Conservation (phyloP, 2,329 filamentous ascomycete genomes). For the Colletotrichum camelliae region DNA sequence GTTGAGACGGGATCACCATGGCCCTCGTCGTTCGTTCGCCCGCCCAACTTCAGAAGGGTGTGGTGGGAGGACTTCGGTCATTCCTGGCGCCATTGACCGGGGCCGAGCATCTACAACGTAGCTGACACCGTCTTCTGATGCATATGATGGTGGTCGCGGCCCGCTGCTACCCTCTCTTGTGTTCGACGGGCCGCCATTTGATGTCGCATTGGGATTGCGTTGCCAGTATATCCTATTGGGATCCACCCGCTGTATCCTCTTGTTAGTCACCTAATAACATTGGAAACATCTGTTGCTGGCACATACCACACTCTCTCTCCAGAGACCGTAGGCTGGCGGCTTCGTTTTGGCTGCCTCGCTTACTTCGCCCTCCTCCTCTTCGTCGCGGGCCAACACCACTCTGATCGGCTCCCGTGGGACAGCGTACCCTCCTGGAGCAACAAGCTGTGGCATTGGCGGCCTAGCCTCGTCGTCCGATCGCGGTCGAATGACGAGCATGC, state of each 20-base stretch:
- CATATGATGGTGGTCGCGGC: constrained; percentile 74
- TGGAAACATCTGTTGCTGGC: background rate
- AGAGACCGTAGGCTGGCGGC: constrained; percentile 86
- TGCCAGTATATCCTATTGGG: constrained; percentile 85
- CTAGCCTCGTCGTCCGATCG: constrained; percentile 22
- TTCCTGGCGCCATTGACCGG: constrained; percentile 56
- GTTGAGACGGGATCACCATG: background rate
- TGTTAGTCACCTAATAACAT: background rate
- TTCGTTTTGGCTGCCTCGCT: constrained; percentile 62
- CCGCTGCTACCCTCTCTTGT: constrained; percentile 27
- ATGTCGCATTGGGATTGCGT: constrained; percentile 55
- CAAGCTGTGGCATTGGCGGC: constrained; percentile 43
- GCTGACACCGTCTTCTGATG: constrained; percentile 75
- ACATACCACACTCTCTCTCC: constrained; percentile 81
- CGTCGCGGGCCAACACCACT: constrained; percentile 76
- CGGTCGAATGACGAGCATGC: constrained; percentile 66
- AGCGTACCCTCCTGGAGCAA: constrained; percentile 68
- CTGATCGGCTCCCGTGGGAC: constrained; percentile 77
- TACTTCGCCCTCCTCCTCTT: constrained; percentile 61
- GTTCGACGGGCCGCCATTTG: constrained; percentile 1
- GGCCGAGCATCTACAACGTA: constrained; percentile 74
- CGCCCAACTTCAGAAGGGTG: constrained; percentile 54
- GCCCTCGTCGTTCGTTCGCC: background rate
- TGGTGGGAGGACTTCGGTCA: constrained; percentile 35
- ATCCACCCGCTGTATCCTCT: constrained; percentile 67